phyloP scores from a whole-genome alignment of 2,329 filamentous ascomycete genomes.

The Talaromyces sp. region DNA sequence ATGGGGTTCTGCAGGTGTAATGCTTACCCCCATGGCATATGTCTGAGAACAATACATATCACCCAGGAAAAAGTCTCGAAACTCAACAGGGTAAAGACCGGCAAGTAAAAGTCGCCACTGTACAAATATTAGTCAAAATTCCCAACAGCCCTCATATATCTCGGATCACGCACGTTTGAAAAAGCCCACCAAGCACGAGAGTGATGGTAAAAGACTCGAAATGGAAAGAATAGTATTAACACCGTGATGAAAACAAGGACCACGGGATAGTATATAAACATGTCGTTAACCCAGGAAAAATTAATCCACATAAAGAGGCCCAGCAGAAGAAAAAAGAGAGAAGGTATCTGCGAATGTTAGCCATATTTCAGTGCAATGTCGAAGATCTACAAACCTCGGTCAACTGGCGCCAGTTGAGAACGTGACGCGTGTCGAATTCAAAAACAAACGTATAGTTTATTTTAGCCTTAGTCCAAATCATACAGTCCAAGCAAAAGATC shows the following conservation, averaged over 20 bases:
- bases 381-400: conserved; percentile 51
- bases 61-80: conserved; percentile 93
- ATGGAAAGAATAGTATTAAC: conserved; percentile 68
- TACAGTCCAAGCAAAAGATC: conserved; percentile 81
- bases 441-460: conserved; percentile 98
- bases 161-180: conserved; percentile 61
- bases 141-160: background rate
- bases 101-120: conserved; percentile 81
- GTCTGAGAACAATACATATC: conserved; percentile 97
- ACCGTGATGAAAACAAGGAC: conserved; percentile 66
- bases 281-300: conserved; percentile 62
- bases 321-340: conserved; percentile 68
- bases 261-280: conserved; percentile 84
- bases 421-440: conserved; percentile 83
- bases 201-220: conserved; percentile 66
- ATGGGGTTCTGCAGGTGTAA: background rate
- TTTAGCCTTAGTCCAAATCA: conserved; percentile 74
- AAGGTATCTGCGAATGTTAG: conserved; percentile 58
- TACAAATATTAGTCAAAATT: conserved; percentile 21
- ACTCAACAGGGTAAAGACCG: conserved; percentile 88
- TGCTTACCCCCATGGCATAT: conserved; percentile 74
- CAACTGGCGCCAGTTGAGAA: conserved; percentile 84
- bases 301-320: conserved; percentile 86
- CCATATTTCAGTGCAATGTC: background rate
- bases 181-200: conserved; percentile 82